Percentiles rank a stretch among this genome's conserved stretches.
phyloP scores from a whole-genome alignment of 2,329 filamentous ascomycete species.

The Sporothrix globosa region DNA sequence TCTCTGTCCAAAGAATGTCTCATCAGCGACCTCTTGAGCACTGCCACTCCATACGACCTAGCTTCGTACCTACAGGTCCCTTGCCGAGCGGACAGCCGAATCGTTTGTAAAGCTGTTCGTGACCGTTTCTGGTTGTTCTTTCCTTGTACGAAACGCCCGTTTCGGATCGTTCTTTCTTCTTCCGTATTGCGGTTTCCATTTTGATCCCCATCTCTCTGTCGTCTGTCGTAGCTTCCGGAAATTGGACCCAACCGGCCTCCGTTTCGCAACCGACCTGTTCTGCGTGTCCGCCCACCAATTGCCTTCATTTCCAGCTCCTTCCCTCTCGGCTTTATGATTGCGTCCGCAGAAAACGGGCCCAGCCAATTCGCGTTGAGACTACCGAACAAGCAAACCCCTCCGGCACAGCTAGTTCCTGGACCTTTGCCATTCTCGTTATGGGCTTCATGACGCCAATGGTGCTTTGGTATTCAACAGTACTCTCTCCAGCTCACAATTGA shows the following conservation, averaged over 20 bases:
- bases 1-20: background rate
- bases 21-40: background rate
- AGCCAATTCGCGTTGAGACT: slow-evolving; percentile 28
- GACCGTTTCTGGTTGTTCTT: background rate
- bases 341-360: background rate
- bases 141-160: background rate
- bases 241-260: background rate
- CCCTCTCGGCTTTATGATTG: slow-evolving; percentile 28
- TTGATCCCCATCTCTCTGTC: background rate
- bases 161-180: background rate
- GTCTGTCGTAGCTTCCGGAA: slow-evolving; percentile 15
- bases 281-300: background rate
- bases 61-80: background rate
- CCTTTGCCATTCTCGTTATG: background rate
- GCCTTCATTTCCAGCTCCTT: background rate
- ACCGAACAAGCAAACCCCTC: slow-evolving; percentile 15
- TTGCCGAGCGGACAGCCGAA: slow-evolving; percentile 23
- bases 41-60: slow-evolving; percentile 16
- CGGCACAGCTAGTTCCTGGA: background rate
- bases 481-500: background rate
- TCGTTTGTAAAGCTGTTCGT: background rate
- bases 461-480: background rate
- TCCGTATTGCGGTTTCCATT: background rate
- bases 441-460: too few species aligned
- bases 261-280: background rate